phyloP scores from a whole-genome alignment of 2,329 filamentous ascomycete species.

The Aspergillus amoenus region DNA sequence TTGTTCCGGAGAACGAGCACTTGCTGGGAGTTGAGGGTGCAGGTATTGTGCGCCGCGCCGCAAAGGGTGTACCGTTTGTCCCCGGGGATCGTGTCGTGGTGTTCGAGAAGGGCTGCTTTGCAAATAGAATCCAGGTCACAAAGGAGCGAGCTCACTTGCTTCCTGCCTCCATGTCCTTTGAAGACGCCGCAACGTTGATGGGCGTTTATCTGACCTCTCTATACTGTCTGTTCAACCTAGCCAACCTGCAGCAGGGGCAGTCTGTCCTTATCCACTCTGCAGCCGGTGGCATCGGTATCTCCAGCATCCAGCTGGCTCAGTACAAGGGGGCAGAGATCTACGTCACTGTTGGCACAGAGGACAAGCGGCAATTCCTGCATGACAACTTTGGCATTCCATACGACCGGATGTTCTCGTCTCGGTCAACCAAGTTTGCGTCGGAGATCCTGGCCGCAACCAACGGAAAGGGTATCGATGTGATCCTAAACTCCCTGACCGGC shows the following conservation, averaged over 20 bases:
- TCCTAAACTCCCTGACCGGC: background rate
- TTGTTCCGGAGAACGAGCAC: too few relatives aligned
- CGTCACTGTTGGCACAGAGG: slow-evolving; percentile 18
- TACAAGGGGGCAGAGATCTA: slow-evolving; percentile 13
- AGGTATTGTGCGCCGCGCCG: too few relatives aligned
- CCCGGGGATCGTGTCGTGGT: too few relatives aligned
- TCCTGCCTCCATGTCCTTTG: too few relatives aligned
- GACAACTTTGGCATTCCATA: slow-evolving; percentile 11
- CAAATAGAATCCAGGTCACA: too few relatives aligned
- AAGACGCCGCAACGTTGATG: too few relatives aligned
- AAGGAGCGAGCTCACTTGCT: too few relatives aligned
- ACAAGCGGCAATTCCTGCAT: slow-evolving; percentile 17
- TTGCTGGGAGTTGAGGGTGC: too few relatives aligned
- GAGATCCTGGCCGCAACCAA: background rate
- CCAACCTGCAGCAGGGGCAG: background rate
- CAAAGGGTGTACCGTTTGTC: too few relatives aligned
- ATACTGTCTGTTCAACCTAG: too few relatives aligned
- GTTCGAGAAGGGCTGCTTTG: too few relatives aligned
- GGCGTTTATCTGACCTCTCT: too few relatives aligned
- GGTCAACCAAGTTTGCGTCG: slow-evolving; percentile 14
- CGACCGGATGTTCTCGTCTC: slow-evolving; percentile 24
- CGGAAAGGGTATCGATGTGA: slow-evolving; percentile 20
- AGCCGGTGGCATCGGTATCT: slow-evolving; percentile 15
- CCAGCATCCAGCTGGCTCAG: slow-evolving; percentile 17
- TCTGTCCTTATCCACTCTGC: slow-evolving; percentile 19